Base-by-base conservation (phyloP, 2,329 filamentous ascomycete species). In the Fusarium sp. region DNA sequence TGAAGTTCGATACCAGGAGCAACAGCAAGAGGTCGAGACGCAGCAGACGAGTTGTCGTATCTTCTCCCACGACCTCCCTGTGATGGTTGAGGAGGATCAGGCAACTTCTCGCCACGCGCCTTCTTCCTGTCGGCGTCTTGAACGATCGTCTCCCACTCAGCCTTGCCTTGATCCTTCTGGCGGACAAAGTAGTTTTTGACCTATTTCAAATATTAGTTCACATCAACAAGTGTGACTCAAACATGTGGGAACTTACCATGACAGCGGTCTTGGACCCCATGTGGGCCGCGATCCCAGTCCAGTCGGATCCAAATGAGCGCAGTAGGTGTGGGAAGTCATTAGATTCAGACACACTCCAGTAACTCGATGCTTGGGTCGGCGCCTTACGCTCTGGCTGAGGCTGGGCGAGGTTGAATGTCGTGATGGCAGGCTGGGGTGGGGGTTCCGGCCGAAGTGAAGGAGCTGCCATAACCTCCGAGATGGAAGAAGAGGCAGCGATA, bases 231-330 rank as follows among this genome's bases (percentile, higher is more conserved):
- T 1, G 33, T 7, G 20, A 57, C 35, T 31, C 27, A 31, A 20
- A 38, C 14, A n/a, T 63, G 49, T 55, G 57, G 51, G 58, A 62
- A 79, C 87, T 81, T 86, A 93, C 94, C 94, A 96, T 96, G n/a
- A 93, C 93, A 64, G 92, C 89, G 20, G 94, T 96, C 83, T 96
- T 96, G 6, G 93, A 94, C 58, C 92, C 92, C 92, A 96, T 95
- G 76, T 94, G 91, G 60, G 87, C 87, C 44, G 94, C 92, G 81
- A 96, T 96, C 6, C 89, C 89, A 57, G 85, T 85, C 90, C 93
- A 96, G 79, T 96, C 93, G 17, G 92, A 94, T 66, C 94, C 94
- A 83, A 94, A 96, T 63, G 94, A 89, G 59, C 87, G 88, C 55
- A 96, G 85, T 66, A 94, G 87, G 64, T 87, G 88, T 38, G 92